Base-by-base conservation (phyloP, 2,329 filamentous ascomycete genomes). In the Talaromyces verruculosus region DNA sequence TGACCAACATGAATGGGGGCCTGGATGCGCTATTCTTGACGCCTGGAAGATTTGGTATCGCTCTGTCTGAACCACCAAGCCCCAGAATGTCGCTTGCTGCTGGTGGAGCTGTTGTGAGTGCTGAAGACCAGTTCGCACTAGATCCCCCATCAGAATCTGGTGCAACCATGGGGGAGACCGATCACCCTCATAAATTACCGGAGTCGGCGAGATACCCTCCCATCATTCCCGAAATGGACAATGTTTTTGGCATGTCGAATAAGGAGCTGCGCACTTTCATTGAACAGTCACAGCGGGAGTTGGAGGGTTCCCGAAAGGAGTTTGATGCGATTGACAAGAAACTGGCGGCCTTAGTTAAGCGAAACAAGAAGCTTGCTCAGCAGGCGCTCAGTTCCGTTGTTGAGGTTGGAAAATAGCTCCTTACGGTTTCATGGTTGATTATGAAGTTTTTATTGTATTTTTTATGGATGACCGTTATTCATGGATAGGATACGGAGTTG, bases 271-370 rank as follows among this genome's bases (percentile, higher is more conserved):
- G 76, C 47, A 70, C 73, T 15, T 78, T 81, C 61, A 75, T 80
- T 13, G 69, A 75, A 51, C 76, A 75, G 55, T 79, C 79, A 4
- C 78, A 81, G 33, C 85, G 88, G 63, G 90, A 94, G 76, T 88
- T 93, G 79, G 89, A 93, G 69, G 82, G 82, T 10, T 85, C 93
- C 70, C 88, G 89, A 76, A 84, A 84, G 70, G 89, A 94, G 67
- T 88, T 93, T 71, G 83, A 82, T 64, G 66, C 73, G 4, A 72
- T 80, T 41, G 80, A 82, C 68, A 82, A 82, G 71, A 79, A 80
- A 67, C 72, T 80, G 33, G 69, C 69, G 28, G 78, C 75, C 11
- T 68, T 80, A 28, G 74, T 80, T 43, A 79, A 80, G 55, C 73
- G 79, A 11, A 81, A 80, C 70, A 79, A 76, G 70, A 80, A 80